phyloP scores from a whole-genome alignment of 2,329 filamentous ascomycete species.

The Alternaria infectoria region DNA sequence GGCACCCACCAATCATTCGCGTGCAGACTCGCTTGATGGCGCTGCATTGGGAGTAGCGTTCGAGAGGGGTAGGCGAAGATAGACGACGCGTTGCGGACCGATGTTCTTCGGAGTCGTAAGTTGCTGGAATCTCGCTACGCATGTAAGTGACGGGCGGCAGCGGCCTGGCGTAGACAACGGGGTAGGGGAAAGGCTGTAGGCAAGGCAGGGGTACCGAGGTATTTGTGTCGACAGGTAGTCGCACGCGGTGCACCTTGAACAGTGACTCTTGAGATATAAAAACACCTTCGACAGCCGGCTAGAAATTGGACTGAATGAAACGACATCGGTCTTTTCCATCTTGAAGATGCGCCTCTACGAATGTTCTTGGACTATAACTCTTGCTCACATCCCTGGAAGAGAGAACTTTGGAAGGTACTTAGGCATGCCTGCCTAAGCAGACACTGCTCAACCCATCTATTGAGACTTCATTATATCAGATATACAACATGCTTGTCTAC shows the following conservation, averaged over 20 bases:
- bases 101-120: background rate
- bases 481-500: background rate
- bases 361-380: background rate
- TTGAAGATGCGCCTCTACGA: background rate
- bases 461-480: background rate
- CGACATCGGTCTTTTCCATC: background rate
- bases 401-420: background rate
- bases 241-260: background rate
- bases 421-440: background rate
- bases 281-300: background rate
- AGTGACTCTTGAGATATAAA: background rate
- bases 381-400: background rate
- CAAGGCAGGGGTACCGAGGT: background rate
- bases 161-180: background rate
- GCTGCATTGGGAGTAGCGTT: background rate
- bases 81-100: background rate
- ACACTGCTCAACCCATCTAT: background rate
- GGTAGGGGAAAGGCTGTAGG: background rate
- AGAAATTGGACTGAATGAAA: background rate
- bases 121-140: background rate
- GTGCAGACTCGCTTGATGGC: background rate
- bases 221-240: background rate
- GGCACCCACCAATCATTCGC: background rate
- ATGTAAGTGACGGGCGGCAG: background rate
- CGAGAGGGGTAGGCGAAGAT: background rate